Evolutionary conservation across 768 basidiomycete genomes (phyloP), one percentile per base, ranked within the genome.

Genomic region (Crassisporium funariophilum): DNA sequence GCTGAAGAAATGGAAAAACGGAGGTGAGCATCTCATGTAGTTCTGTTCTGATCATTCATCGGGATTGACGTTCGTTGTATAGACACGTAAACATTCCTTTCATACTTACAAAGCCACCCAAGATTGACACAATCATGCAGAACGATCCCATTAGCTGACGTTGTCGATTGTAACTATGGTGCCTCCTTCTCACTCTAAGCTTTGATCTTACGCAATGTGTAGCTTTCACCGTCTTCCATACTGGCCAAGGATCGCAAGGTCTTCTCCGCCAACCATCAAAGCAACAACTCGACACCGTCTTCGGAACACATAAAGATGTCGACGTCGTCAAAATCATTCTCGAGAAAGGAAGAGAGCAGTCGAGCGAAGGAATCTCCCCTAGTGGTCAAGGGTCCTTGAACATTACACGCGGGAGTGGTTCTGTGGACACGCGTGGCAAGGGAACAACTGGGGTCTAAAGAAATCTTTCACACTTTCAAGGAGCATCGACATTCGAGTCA

Each of bases 1-100:
- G 89, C 88, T 69, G 66, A 81, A 81, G 71, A 86, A 82, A 64
- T 92, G 87, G 87, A 86, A 82, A 65, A 76, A 69, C 8, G 89
- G 87, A 77, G 88, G 90, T 90, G 52, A 70, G 79, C 39, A 19
- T 24, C 21, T 46, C 37, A 15, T 48, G 25, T 41, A 56, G 48
- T 56, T 40, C 38, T 50, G 36, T 16, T 39, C 25, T 29, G 53
- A 56, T 61, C 49, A 35, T 42, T 36, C 12, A 31, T 19, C 31
- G 44, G n/a, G n/a, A 17, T 22, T 20, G 42, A 36, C 56, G 63
- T 25, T 44, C 38, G 17, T 53, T 57, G 40, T 51, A 29, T 58
- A 87, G 88, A 88, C 78, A 86, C 74, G 88, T 90, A 79, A 78
- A 70, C 70, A 45, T 47, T 10, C 21, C 50, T 29, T 9, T 39